Conservation (phyloP, 1,284 basidiomycete genomes). For the Leccinum subrobustum region DNA sequence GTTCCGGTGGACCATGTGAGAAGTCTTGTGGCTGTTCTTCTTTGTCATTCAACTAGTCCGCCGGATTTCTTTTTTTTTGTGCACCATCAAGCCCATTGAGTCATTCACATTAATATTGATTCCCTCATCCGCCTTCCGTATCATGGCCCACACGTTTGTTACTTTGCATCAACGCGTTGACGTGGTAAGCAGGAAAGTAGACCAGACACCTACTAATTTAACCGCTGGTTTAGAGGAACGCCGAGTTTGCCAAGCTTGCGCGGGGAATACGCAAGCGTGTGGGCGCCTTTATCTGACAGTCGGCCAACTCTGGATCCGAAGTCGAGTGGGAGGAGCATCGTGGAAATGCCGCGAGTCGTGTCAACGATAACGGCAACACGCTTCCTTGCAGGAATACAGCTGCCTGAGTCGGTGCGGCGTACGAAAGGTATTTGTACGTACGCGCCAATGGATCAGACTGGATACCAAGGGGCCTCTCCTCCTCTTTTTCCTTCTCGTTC, state of each 20-base stretch:
- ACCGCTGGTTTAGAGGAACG: background rate
- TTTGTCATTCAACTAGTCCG: background rate
- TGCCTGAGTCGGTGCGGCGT: background rate
- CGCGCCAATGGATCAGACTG: background rate
- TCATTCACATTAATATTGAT: background rate
- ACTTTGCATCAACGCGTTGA: background rate
- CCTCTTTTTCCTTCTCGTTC: background rate
- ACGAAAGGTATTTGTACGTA: background rate
- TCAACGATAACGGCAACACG: background rate
- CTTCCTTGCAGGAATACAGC: background rate
- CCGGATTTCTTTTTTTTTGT: background rate
- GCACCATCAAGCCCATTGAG: background rate
- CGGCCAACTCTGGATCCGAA: background rate
- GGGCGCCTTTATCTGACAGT: background rate
- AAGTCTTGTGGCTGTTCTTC: background rate
- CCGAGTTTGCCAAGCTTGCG: background rate
- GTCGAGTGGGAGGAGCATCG: background rate
- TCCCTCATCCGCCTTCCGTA: background rate
- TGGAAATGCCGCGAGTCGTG: background rate
- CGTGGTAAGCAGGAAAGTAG: background rate
- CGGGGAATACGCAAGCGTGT: background rate
- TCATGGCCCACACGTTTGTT: background rate
- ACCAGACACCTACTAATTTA: background rate
- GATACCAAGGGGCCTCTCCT: background rate
- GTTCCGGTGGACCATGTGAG: background rate